Evolutionary conservation across 805 yeast genomes (phyloP).

Genomic region (Grigorovia transvaalensis): DNA sequence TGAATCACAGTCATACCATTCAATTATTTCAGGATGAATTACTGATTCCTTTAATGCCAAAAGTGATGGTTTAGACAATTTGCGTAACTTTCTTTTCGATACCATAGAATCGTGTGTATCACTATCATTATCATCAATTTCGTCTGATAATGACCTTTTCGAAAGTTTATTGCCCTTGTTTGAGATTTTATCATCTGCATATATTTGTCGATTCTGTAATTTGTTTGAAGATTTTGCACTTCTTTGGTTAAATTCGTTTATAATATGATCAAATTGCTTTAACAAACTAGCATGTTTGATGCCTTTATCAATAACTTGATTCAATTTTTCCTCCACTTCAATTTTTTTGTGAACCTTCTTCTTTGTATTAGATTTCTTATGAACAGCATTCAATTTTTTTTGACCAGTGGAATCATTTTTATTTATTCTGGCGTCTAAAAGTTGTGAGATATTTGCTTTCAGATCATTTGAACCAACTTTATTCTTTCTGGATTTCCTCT

Average conservation of each 20-base stretch:
- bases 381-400: not conserved
- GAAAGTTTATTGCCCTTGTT: no score
- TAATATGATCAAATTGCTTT: not conserved
- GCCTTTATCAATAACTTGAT: not conserved
- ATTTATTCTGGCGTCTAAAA: not conserved
- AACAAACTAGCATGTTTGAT: not conserved
- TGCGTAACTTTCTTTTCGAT: constrained; percentile 41
- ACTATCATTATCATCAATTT: not conserved
- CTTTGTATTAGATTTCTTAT: not conserved
- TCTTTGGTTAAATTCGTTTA: not conserved
- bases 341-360: not conserved
- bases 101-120: constrained; percentile 12
- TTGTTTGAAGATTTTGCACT: not conserved
- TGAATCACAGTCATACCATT: constrained; percentile 83
- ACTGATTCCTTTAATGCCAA: constrained; percentile 56
- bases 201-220: not conserved
- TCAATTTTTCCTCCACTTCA: not conserved
- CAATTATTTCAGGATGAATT: constrained; percentile 59
- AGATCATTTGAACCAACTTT: not conserved
- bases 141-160: no score
- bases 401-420: not conserved
- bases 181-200: not conserved
- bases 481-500: not conserved
- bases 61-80: constrained; percentile 48
- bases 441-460: not conserved